A percentile compares a stretch with the other conserved stretches of the same genome.
Conservation (phyloP, 1,284 basidiomycete species). For the Cutaneotrichosporon spelunceum region DNA sequence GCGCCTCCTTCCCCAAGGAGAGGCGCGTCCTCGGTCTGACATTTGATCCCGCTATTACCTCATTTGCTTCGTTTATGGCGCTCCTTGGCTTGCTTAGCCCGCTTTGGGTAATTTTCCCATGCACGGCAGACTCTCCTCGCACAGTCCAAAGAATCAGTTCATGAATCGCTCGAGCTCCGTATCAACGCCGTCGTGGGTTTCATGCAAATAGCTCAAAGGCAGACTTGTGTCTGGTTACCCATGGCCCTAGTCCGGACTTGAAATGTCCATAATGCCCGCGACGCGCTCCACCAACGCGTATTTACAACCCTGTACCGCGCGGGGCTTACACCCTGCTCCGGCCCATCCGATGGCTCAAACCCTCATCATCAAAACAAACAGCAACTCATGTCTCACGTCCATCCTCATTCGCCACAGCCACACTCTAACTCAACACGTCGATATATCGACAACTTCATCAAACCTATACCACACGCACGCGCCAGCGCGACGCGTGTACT, state of each 20-base stretch:
- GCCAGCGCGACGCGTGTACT: slow-evolving; percentile 3
- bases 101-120: slow-evolving; percentile 5
- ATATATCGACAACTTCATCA: neutral
- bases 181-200: neutral
- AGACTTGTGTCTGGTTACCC: neutral
- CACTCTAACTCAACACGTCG: slow-evolving; percentile 1
- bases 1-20: neutral
- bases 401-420: neutral
- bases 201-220: neutral
- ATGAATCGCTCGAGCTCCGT: neutral
- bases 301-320: neutral
- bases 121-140: neutral
- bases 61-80: neutral
- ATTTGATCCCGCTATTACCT: slow-evolving; percentile 7
- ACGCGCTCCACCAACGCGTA: neutral
- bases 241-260: neutral
- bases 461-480: slow-evolving; percentile 5
- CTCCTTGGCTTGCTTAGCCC: neutral
- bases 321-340: neutral
- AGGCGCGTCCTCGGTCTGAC: neutral
- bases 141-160: neutral
- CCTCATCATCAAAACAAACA: neutral
- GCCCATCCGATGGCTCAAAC: neutral
- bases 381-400: slow-evolving; percentile 1
- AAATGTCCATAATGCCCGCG: neutral